Conservation (phyloP, 148 eudicot species). For the Chenopodium berlandieri region DNA sequence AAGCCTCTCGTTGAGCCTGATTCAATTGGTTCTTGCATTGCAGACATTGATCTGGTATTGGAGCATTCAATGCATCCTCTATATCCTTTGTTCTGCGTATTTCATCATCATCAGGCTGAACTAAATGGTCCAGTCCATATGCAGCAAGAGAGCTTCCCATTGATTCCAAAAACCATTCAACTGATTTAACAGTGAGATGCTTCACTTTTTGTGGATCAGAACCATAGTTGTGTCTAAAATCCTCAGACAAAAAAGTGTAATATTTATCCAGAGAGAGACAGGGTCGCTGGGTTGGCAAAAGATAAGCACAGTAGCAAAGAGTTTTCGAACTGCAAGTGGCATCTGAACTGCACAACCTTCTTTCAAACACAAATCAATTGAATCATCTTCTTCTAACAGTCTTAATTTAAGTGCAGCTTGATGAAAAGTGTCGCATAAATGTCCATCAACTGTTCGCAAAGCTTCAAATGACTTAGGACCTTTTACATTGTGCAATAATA, state of each 20-base stretch:
- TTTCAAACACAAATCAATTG: not conserved
- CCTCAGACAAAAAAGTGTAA: not conserved
- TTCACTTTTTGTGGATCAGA: not conserved
- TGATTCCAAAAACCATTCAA: not conserved
- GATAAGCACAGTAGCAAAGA: too few species aligned
- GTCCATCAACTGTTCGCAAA: not conserved
- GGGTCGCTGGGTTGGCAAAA: too few species aligned
- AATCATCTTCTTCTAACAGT: not conserved
- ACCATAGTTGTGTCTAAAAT: not conserved
- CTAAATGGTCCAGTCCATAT: not conserved
- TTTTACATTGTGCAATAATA: not conserved
- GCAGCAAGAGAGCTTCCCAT: not conserved
- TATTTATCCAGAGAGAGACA: too few species aligned
- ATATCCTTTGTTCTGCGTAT: too few species aligned
- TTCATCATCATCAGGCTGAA: not conserved
- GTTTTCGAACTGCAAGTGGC: not conserved
- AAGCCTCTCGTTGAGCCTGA: not conserved
- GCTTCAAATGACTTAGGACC: not conserved
- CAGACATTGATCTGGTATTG: too few species aligned
- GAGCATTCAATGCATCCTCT: not conserved
- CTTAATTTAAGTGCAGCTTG: not conserved
- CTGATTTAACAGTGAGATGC: not conserved
- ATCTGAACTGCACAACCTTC: not conserved
- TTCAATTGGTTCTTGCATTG: not conserved
- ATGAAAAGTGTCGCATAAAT: not conserved